Evolutionary conservation across 345 rosid genomes (phyloP), one percentile per base, ranked within the genome.

Genomic region (Fremontodendron californicum): DNA sequence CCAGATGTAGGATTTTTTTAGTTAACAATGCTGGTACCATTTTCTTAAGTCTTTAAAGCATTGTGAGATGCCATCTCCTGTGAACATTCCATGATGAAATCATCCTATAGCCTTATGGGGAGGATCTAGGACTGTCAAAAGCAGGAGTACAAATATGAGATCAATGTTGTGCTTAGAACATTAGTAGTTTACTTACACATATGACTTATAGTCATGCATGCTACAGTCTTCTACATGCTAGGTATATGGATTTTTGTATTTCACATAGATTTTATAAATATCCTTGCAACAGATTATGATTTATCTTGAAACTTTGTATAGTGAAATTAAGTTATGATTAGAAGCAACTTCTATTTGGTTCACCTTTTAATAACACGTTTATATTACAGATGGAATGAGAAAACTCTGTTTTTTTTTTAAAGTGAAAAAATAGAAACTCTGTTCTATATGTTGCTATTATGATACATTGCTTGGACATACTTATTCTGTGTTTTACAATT

Each of bases 401-500:
- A 68, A 27, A 27, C 1, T 61, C 33, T 29, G 35, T 0, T 3
- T 64, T 52, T 6, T 52, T 52, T 6, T 7, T 1, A 3, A n/a
- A 33, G 43, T 18, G 43, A 21, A 51, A 19, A 63, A 63, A 63
- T n/a, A 19, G 2, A 63, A 63, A 18, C 45, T 37, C 46, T 35
- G 45, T 9, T 65, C 73, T 45, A 45, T 37, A 21, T 68, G 73
- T 43, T 45, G 11, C 39, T 65, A 65, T n/a, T 27, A 19, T 31
- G 10, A 37, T 12, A 55, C 43, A n/a, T 16, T 25, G 5, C 54
- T 27, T 25, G 54, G 25, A 29, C 12, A 23, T 60, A 42, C 13
- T 82, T 1, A 81, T 80, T 58, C 79, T 79, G 55, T 75, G 58
- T 35, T 81, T 76, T 37, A 31, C 11, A 6, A 4, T 13, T 23